phyloP scores from a whole-genome alignment of 768 basidiomycete species.

The Pulveroboletus sp. region DNA sequence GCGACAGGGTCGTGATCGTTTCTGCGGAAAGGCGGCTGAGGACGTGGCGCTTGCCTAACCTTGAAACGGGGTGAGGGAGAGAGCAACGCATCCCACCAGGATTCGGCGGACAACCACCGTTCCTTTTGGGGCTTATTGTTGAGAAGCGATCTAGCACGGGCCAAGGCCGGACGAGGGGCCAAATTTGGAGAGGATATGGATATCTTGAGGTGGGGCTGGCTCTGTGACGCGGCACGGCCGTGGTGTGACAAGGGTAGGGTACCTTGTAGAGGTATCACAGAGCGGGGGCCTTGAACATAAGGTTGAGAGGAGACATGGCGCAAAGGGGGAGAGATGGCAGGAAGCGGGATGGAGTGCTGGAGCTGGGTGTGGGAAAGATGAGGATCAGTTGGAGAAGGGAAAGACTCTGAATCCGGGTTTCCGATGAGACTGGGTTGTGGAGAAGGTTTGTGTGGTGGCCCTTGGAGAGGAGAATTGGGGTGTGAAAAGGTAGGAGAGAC shows the following conservation, averaged over 20 bases:
- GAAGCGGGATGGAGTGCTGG: slow-evolving; percentile 36
- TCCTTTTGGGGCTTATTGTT: slow-evolving; percentile 40
- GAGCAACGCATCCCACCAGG: slow-evolving; percentile 77
- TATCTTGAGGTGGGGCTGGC: slow-evolving; percentile 37
- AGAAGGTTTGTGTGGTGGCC: slow-evolving; percentile 14
- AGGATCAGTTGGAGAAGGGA: slow-evolving; percentile 5
- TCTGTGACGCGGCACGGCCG: slow-evolving; percentile 4
- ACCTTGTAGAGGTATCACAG: not conserved
- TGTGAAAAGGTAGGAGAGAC: slow-evolving; percentile 20
- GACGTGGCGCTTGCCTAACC: slow-evolving; percentile 36
- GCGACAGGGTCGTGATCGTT: slow-evolving; percentile 49
- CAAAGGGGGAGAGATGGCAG: slow-evolving; percentile 7
- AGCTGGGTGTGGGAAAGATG: slow-evolving; percentile 25
- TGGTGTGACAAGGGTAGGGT: slow-evolving; percentile 3
- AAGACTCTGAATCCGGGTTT: slow-evolving; percentile 20
- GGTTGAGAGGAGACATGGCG: slow-evolving; percentile 26
- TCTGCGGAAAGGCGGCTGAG: slow-evolving; percentile 16
- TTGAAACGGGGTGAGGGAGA: slow-evolving; percentile 74
- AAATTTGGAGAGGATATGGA: slow-evolving; percentile 70
- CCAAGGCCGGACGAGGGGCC: slow-evolving; percentile 21
- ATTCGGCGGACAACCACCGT: slow-evolving; percentile 68
- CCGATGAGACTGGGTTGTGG: slow-evolving; percentile 8
- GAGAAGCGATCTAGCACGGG: slow-evolving; percentile 6
- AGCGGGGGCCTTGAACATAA: slow-evolving; percentile 7
- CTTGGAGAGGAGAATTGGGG: slow-evolving; percentile 13